A percentile compares a stretch with the other conserved stretches of the same genome.
These are phyloP conservation scores for Kwoniella sp. DNA, from an alignment of 768 basidiomycete genomes.

Conservation along the genomic window DNA sequence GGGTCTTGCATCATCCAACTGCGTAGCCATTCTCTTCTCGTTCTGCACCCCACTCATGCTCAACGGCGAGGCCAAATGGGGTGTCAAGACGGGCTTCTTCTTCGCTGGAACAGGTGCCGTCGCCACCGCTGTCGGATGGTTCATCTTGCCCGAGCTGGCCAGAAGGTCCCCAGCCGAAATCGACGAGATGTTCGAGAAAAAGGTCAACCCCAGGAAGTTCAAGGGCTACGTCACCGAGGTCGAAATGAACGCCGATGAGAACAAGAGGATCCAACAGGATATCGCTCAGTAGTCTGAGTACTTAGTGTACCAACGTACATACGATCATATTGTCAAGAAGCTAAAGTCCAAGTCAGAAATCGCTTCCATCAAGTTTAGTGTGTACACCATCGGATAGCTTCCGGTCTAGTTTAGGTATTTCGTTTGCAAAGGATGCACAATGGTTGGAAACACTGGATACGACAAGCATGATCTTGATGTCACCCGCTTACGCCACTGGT, in stretches of 20 bases:
- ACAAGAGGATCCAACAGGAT: slow-evolving; percentile 6
- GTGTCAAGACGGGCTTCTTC: slow-evolving; percentile 25
- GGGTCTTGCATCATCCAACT: slow-evolving; percentile 24
- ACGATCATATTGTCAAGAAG: neutral
- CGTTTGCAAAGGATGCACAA: no score
- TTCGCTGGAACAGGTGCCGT: slow-evolving; percentile 23
- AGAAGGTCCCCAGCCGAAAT: slow-evolving; percentile 22
- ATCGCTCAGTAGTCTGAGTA: neutral
- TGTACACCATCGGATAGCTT: no score
- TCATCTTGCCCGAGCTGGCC: slow-evolving; percentile 25
- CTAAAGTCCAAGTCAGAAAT: no score
- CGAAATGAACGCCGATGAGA: slow-evolving; percentile 14
- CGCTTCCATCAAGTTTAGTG: no score
- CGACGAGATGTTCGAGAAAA: slow-evolving; percentile 29
- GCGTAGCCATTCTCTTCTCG: slow-evolving; percentile 35
- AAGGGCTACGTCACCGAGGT: slow-evolving; percentile 30
- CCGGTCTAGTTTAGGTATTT: no score
- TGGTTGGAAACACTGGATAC: no score
- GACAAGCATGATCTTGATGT: no score
- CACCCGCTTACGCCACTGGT: no score
- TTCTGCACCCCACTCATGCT: slow-evolving; percentile 18
- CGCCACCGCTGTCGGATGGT: slow-evolving; percentile 20
- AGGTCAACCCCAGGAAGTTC: slow-evolving; percentile 27
- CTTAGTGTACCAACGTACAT: neutral
- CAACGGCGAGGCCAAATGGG: slow-evolving; percentile 13